Evolutionary conservation across 768 basidiomycete genomes (phyloP), one percentile per base, ranked within the genome.

Genomic region (Lepiota brunneoincarnata): DNA sequence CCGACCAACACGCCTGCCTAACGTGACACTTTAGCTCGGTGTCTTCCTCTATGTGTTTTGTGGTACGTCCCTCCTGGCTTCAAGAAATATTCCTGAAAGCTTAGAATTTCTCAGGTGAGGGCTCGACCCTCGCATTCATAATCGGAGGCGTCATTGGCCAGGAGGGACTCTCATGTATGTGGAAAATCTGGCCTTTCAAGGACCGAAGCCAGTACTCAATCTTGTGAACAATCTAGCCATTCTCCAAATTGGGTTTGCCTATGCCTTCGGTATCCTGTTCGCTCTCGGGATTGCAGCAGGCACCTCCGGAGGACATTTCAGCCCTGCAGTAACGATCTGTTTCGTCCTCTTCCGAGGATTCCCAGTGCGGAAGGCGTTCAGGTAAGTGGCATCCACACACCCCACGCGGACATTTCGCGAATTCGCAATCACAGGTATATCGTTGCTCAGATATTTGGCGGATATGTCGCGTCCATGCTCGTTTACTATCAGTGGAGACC

Each of bases 261-360:
- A 87, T 66, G 73, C 76, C 3, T 67, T 78, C 34, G 86, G 86
- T 21, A 83, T 86, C 56, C 58, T 84, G 12, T 74, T 86, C 45
- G 86, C 86, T 0, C 63, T 87, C 48, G 64, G 67, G 7, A 66
- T 84, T 23, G 83, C 79, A 47, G 68, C 67, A 4, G 64, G 77
- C 15, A 76, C 83, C 0, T 86, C 83, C 11, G 82, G 81, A 10
- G 80, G 84, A 18, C 86, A 88, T 60, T 82, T 88, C 64, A 84
- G 75, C 50, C 90, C 89, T 2, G 76, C 79, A 44, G 73, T 88
- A 18, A 83, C 85, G 2, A 69, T 87, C 43, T 67, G 76, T 6
- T 67, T 77, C 39, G 68, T 74, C 15, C 9, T 86, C 12, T 80
- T 81, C 72, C 80, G 70, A 55, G 77, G 76, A 0, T 83, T 86